Evolutionary conservation across 805 yeast genomes (phyloP), one percentile per base, ranked within the genome.

Genomic region (Wickerhamomyces queroliae): DNA sequence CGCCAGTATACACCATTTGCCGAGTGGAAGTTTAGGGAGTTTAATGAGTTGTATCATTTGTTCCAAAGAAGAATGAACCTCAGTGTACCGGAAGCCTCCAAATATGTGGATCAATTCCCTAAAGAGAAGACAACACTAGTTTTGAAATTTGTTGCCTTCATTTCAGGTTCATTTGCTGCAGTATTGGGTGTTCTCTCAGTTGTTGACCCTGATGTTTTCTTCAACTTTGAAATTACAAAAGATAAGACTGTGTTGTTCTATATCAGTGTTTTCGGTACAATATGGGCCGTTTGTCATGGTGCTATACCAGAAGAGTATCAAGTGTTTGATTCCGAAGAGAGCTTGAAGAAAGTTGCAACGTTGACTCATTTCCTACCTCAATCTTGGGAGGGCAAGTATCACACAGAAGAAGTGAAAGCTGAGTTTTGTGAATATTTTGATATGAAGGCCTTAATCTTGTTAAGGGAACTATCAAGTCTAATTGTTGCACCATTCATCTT

Each of bases 1-100:
- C 68, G 99, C 35, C 95, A 89, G 50, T 93, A 88, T 56, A 87
- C 98, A 0, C 96, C 97, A 0, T 77, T 76, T 61, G 97, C 98
- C 0, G 90, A 85, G 52, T 93, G 98, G 98, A 87, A 83, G 56
- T 74, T 93, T 53, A 69, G 99, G 41, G 99, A 93, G 53, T 87
- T 84, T 56, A 93, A 93, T 60, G 99, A 93, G 56, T 69, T 93
- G 8, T 87, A 87, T 33, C 99, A 93, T 60, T 70, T 91, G 21
- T 93, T 93, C 62, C 78, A 79, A 41, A 79, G 81, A 49, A 69
- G 99, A 36, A 62, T 93, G 30, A 85, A 80, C 35, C 62, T 86
- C 44, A 86, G 96, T 37, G 74, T 78, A 23, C 84, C 77, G 13
- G 80, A 89, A 6, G 96, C 98, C 0, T 74, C 84, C 32, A 74